These are phyloP conservation scores for Stemphylium vesicarium DNA, from an alignment of 2,329 filamentous ascomycete species.

Conservation along the genomic window DNA sequence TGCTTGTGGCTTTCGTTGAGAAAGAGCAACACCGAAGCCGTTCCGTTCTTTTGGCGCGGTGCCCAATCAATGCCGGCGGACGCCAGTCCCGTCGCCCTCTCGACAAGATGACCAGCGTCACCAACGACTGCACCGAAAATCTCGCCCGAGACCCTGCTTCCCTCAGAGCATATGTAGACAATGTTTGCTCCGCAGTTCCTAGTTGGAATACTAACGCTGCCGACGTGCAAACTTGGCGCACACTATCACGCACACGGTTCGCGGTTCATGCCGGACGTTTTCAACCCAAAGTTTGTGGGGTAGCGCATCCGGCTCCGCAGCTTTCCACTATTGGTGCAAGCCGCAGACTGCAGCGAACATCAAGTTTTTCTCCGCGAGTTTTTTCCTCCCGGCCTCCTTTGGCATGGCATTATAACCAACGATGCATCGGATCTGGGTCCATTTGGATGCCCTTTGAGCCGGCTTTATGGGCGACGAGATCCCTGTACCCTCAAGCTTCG, in stretches of 20 bases:
- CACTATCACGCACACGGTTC: neutral
- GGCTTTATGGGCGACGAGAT: conserved; percentile 21
- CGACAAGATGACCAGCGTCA: neutral
- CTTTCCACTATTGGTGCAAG: neutral
- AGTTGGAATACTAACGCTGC: neutral
- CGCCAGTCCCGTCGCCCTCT: neutral
- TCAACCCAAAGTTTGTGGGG: conserved; percentile 1
- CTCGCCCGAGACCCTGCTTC: neutral
- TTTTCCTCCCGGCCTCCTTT: neutral
- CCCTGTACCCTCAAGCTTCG: conserved; percentile 23
- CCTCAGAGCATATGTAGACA: neutral
- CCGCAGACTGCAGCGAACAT: neutral
- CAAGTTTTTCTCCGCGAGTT: neutral
- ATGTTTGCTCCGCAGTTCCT: neutral
- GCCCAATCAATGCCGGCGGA: conserved; percentile 2
- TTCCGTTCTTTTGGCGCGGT: neutral
- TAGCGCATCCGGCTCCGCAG: conserved; percentile 9
- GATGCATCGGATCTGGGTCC: neutral
- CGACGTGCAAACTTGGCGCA: neutral
- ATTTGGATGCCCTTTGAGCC: neutral
- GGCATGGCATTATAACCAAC: neutral
- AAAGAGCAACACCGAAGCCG: neutral
- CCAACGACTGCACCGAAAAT: neutral
- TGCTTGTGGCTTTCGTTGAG: neutral
- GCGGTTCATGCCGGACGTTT: neutral